These are phyloP conservation scores for Aechmea fasciata DNA, from an alignment of 176 grass and related monocot genomes.

Conservation along the genomic window DNA sequence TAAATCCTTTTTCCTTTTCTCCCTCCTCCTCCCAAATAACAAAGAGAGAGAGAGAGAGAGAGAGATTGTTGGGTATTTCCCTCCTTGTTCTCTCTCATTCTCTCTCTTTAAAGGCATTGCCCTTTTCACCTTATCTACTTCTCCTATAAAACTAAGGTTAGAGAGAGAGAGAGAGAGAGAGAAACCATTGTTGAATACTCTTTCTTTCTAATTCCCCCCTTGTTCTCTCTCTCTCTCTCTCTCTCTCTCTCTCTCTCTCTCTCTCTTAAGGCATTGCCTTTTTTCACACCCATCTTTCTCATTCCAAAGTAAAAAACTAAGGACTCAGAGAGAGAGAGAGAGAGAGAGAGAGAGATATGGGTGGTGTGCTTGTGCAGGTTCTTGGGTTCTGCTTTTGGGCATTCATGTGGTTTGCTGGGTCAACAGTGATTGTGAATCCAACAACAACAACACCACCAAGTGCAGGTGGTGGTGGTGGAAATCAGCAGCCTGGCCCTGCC, in stretches of 20 bases:
- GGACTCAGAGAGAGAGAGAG: background rate
- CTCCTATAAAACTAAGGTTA: too few relatives aligned
- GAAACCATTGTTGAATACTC: too few relatives aligned
- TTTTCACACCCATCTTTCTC: background rate
- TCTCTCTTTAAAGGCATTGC: too few relatives aligned
- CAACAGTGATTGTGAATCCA: slow-evolving; percentile 13
- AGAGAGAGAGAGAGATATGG: slow-evolving; percentile 8
- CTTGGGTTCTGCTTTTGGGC: slow-evolving; percentile 33
- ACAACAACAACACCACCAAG: background rate
- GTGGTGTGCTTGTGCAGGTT: slow-evolving; percentile 17
- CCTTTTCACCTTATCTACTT: too few relatives aligned
- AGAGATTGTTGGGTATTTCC: background rate
- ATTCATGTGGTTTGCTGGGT: slow-evolving; percentile 22
- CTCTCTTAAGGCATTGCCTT: background rate
- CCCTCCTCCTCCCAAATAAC: too few relatives aligned
- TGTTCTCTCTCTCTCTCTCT: too few relatives aligned
- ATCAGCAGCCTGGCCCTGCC: too few relatives aligned
- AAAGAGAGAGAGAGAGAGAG: background rate
- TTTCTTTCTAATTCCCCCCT: too few relatives aligned
- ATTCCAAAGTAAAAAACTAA: background rate
- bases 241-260: too few relatives aligned
- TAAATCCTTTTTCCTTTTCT: too few relatives aligned
- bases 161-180: too few relatives aligned
- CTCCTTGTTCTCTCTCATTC: too few relatives aligned
- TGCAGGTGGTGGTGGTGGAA: background rate